phyloP scores from a whole-genome alignment of 2,329 filamentous ascomycete species.

The Arthroderma sp. region DNA sequence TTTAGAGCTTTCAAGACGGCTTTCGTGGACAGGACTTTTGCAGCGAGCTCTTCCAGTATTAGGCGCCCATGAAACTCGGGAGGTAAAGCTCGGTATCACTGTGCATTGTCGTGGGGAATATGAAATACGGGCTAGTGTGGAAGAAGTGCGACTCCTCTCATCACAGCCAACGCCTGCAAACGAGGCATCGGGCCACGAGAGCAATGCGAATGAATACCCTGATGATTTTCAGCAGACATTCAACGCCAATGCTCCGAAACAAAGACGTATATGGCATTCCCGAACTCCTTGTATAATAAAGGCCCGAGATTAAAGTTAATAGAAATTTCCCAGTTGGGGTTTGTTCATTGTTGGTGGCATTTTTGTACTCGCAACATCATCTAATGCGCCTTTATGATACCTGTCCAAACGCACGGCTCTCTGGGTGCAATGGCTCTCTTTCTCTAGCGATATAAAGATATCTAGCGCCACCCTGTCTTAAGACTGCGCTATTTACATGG shows the following conservation, averaged over 20 bases:
- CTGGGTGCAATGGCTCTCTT: background rate
- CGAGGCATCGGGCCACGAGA: background rate
- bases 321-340: background rate
- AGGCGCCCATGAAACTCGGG: constrained; percentile 42
- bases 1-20: constrained; percentile 67
- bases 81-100: constrained; percentile 56
- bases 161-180: constrained; percentile 3
- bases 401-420: background rate
- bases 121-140: constrained; percentile 65
- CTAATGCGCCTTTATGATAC: no score
- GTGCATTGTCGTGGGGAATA: constrained; percentile 69
- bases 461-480: no score
- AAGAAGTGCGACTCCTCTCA: constrained; percentile 53
- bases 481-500: no score
- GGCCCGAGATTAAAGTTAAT: constrained; percentile 10
- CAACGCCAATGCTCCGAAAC: constrained; percentile 9
- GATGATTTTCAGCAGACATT: constrained; percentile 9
- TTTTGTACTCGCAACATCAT: no score
- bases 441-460: no score
- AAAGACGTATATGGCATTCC: constrained; percentile 22
- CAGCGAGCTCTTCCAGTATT: constrained; percentile 60
- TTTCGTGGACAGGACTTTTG: constrained; percentile 73
- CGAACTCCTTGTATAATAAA: constrained; percentile 20
- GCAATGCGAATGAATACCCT: constrained; percentile 3
- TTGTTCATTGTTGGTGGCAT: no score